phyloP scores from a whole-genome alignment of 768 basidiomycete genomes.

The Pulveroboletus frians region DNA sequence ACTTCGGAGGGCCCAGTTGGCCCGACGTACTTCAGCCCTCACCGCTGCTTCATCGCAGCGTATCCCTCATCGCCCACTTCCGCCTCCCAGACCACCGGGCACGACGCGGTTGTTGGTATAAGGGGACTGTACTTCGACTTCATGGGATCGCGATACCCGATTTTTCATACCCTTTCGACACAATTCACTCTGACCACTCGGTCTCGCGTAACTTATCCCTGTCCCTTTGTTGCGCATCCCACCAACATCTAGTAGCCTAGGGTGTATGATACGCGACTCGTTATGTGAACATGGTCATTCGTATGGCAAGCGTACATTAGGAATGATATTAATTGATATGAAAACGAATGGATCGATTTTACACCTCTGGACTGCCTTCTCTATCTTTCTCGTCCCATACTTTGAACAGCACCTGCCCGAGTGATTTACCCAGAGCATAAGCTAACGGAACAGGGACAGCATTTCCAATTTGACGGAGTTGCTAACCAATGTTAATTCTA shows the following conservation, averaged over 20 bases:
- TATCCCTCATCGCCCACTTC: conserved; percentile 30
- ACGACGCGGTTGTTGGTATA: conserved; percentile 12
- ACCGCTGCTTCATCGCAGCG: conserved; percentile 31
- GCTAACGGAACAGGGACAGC: conserved; percentile 73
- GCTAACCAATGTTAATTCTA: conserved; percentile 36
- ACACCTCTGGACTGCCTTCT: conserved; percentile 42
- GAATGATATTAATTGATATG: background rate
- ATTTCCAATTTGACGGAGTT: conserved; percentile 75
- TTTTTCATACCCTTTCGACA: conserved; percentile 17
- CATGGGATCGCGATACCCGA: conserved; percentile 10
- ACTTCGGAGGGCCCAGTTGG: conserved; percentile 53
- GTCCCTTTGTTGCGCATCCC: background rate
- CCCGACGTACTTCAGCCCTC: conserved; percentile 29
- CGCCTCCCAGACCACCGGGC: conserved; percentile 15
- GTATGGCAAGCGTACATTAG: background rate
- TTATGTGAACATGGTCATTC: background rate
- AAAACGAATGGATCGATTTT: background rate
- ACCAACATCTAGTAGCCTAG: background rate
- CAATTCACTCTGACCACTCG: background rate
- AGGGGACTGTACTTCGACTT: background rate
- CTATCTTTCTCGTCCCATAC: conserved; percentile 42
- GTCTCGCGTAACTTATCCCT: conserved; percentile 12
- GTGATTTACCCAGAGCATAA: conserved; percentile 49
- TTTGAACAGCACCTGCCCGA: conserved; percentile 42
- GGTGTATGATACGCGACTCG: conserved; percentile 1